phyloP scores from a whole-genome alignment of 2,329 filamentous ascomycete genomes.

The Nemania sp. region DNA sequence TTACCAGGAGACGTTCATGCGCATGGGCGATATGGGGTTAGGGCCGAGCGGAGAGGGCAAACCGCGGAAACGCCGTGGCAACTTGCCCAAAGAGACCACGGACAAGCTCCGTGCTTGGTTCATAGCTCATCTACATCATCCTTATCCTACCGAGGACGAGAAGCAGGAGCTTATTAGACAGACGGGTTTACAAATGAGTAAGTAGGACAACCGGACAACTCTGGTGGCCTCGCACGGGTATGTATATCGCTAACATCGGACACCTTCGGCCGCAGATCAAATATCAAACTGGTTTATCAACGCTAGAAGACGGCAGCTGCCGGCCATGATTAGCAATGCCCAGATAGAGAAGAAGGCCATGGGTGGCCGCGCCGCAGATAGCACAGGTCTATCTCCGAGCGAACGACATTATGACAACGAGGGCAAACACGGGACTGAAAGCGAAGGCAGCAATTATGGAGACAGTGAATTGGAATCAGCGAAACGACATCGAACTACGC shows the following conservation, averaged over 20 bases:
- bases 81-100: conserved; percentile 88
- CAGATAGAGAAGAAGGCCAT: conserved; percentile 56
- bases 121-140: conserved; percentile 73
- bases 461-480: conserved; percentile 46
- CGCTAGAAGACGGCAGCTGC: conserved; percentile 68
- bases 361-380: conserved; percentile 43
- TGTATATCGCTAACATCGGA: conserved; percentile 27
- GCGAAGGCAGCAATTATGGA: conserved; percentile 51
- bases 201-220: conserved; percentile 43
- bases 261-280: conserved; percentile 53
- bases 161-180: conserved; percentile 79
- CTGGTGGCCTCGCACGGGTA: not conserved
- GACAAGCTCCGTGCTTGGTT: conserved; percentile 84
- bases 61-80: conserved; percentile 72
- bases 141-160: conserved; percentile 86
- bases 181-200: conserved; percentile 79
- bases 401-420: conserved; percentile 47
- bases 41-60: conserved; percentile 51
- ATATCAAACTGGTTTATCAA: conserved; percentile 86
- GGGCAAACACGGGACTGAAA: conserved; percentile 52
- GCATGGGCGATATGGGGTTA: conserved; percentile 47
- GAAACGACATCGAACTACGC: conserved; percentile 42
- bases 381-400: conserved; percentile 45
- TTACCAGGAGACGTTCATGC: conserved; percentile 49
- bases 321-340: conserved; percentile 62